Evolutionary conservation across 495 filamentous ascomycete genomes (phyloP).

Genomic region (Patellaria atrata): DNA sequence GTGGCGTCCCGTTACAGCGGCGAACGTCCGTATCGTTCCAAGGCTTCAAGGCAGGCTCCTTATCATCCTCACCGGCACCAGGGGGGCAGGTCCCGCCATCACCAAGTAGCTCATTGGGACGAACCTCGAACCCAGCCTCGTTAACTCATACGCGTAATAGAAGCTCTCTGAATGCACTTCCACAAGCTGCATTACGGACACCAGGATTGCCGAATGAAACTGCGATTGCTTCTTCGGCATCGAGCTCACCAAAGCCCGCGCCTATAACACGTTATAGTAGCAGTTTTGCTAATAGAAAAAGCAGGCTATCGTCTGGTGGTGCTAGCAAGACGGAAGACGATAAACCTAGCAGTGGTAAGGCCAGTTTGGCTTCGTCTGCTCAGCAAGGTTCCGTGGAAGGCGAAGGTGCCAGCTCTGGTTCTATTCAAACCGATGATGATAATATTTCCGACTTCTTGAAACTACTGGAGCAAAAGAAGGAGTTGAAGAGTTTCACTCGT

Average conservation of each 20-base stretch:
- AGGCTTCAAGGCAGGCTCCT: slow-evolving; percentile 86
- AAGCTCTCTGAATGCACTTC: slow-evolving; percentile 48
- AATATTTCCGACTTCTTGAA: slow-evolving; percentile 88
- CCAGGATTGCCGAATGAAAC: slow-evolving; percentile 41
- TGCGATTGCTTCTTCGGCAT: slow-evolving; percentile 42
- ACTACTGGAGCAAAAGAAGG: slow-evolving; percentile 65
- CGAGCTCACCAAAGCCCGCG: slow-evolving; percentile 60
- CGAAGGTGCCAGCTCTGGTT: slow-evolving; percentile 54
- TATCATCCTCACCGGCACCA: slow-evolving; percentile 74
- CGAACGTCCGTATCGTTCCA: slow-evolving; percentile 87
- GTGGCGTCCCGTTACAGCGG: slow-evolving; percentile 37
- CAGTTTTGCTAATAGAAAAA: slow-evolving; percentile 76
- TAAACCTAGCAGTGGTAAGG: slow-evolving; percentile 71
- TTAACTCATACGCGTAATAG: slow-evolving; percentile 52
- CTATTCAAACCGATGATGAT: slow-evolving; percentile 73
- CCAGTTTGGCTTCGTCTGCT: slow-evolving; percentile 68
- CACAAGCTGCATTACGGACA: slow-evolving; percentile 48
- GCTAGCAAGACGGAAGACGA: slow-evolving; percentile 68
- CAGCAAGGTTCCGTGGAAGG: slow-evolving; percentile 78
- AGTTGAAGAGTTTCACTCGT: slow-evolving; percentile 53
- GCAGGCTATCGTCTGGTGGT: slow-evolving; percentile 57
- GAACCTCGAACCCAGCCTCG: slow-evolving; percentile 36
- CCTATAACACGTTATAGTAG: slow-evolving; percentile 59
- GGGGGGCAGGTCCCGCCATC: slow-evolving; percentile 42
- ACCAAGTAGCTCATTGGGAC: slow-evolving; percentile 44